Evolutionary conservation across 495 filamentous ascomycete species (phyloP).

Genomic region (Wilcoxina mikolae): DNA sequence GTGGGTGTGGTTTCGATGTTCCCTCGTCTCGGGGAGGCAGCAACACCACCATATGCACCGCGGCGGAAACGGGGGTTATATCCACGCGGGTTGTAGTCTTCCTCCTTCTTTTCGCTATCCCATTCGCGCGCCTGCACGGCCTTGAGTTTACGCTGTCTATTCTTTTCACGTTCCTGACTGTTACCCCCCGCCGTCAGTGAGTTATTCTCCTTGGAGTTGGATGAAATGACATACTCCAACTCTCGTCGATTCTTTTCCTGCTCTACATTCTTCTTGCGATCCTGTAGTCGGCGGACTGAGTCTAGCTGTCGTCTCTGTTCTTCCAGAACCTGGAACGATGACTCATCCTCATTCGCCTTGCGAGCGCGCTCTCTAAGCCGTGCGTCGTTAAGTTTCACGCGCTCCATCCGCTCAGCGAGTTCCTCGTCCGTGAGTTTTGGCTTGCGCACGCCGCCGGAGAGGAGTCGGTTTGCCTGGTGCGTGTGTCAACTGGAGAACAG

Average conservation of each 20-base stretch:
- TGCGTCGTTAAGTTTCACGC: conserved; percentile 35
- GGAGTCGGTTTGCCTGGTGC: not conserved
- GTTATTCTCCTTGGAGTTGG: too few species aligned
- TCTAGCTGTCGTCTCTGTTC: conserved; percentile 37
- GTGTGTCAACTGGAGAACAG: too few species aligned
- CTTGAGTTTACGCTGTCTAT: conserved; percentile 53
- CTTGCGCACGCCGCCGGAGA: conserved; percentile 8
- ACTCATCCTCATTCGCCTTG: conserved; percentile 39
- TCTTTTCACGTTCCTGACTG: conserved; percentile 49
- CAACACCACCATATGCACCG: conserved; percentile 18
- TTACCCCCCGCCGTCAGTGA: not conserved
- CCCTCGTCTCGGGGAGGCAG: not conserved
- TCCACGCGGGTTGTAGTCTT: conserved; percentile 32
- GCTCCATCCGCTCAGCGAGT: conserved; percentile 38
- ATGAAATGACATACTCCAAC: conserved; percentile 32
- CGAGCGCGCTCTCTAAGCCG: conserved; percentile 36
- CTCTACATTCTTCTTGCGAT: too few species aligned
- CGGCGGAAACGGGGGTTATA: conserved; percentile 17
- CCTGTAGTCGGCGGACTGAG: conserved; percentile 36
- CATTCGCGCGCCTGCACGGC: conserved; percentile 55
- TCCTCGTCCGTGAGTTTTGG: conserved; percentile 41
- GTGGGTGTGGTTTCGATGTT: not conserved
- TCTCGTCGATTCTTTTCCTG: conserved; percentile 35
- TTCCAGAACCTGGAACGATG: conserved; percentile 34
- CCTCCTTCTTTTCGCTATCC: conserved; percentile 60